Conservation (phyloP, 305 asterid genomes). For the Coffea humblotiana region DNA sequence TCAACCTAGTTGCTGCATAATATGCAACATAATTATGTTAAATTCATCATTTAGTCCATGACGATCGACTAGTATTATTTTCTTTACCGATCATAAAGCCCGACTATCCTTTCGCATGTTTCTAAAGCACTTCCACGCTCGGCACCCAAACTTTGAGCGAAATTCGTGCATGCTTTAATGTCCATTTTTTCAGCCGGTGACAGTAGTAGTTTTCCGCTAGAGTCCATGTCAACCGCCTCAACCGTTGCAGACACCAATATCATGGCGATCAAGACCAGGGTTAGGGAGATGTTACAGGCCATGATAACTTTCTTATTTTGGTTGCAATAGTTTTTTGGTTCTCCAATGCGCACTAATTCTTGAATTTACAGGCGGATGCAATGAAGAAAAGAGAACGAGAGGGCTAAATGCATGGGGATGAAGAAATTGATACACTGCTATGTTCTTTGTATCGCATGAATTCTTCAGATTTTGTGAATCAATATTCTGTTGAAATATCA, state of each 20-base stretch:
- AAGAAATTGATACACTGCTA: not conserved
- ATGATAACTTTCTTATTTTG: not conserved
- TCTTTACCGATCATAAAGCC: not conserved
- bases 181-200: rapidly evolving
- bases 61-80: not conserved
- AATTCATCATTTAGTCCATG: not conserved
- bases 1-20: not conserved
- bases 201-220: not conserved
- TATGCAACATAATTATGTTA: not conserved
- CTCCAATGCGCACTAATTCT: not conserved
- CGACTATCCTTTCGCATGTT: not conserved
- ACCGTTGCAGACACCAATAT: not conserved
- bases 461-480: not conserved
- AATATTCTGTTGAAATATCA: not conserved
- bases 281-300: not conserved
- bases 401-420: not conserved
- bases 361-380: not conserved
- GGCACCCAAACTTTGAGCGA: not conserved
- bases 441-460: not conserved
- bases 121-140: not conserved
- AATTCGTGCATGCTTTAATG: not conserved
- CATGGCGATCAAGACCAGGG: not conserved
- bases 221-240: not conserved
- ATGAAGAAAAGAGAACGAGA: not conserved
- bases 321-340: not conserved